phyloP scores from a whole-genome alignment of 495 filamentous ascomycete species.

The Copromyces sp. region DNA sequence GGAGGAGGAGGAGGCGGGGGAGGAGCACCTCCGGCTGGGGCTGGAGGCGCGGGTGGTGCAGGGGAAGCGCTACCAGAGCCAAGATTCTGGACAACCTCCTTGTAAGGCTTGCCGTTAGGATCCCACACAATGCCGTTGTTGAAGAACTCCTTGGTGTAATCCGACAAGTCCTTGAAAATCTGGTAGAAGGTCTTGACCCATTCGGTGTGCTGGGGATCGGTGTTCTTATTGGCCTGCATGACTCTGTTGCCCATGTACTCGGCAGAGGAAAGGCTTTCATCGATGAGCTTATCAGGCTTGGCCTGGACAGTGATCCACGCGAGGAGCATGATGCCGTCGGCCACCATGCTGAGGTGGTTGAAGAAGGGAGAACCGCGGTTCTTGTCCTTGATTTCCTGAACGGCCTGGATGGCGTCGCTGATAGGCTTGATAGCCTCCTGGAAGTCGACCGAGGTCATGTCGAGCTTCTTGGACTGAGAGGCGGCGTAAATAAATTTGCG shows the following conservation, averaged over 20 bases:
- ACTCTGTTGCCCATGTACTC: slow-evolving; percentile 90
- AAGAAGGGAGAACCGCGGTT: slow-evolving; percentile 61
- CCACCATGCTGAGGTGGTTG: slow-evolving; percentile 74
- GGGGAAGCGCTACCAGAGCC: slow-evolving; percentile 22
- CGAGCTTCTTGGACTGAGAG: slow-evolving; percentile 87
- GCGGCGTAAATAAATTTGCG: slow-evolving; percentile 80
- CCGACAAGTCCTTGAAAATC: slow-evolving; percentile 67
- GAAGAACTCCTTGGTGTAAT: slow-evolving; percentile 76
- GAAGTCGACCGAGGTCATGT: slow-evolving; percentile 49
- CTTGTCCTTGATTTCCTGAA: slow-evolving; percentile 66
- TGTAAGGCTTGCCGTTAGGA: slow-evolving; percentile 61
- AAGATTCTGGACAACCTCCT: slow-evolving; percentile 50
- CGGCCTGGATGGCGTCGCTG: slow-evolving; percentile 62
- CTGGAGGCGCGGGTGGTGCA: slow-evolving; percentile 20
- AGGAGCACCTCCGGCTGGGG: slow-evolving; percentile 35
- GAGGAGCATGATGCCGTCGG: slow-evolving; percentile 75
- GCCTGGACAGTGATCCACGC: slow-evolving; percentile 74
- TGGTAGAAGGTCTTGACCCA: slow-evolving; percentile 84
- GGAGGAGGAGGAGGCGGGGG: slow-evolving; percentile 75
- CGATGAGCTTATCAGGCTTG: slow-evolving; percentile 73
- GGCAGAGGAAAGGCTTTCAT: slow-evolving; percentile 65
- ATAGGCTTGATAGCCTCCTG: slow-evolving; percentile 62
- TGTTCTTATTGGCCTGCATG: slow-evolving; percentile 69
- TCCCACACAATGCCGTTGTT: slow-evolving; percentile 81
- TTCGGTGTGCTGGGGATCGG: slow-evolving; percentile 67